These are phyloP conservation scores for Cryptococcus jaspeensis DNA, from an alignment of 1,284 basidiomycete species.

Conservation along the genomic window DNA sequence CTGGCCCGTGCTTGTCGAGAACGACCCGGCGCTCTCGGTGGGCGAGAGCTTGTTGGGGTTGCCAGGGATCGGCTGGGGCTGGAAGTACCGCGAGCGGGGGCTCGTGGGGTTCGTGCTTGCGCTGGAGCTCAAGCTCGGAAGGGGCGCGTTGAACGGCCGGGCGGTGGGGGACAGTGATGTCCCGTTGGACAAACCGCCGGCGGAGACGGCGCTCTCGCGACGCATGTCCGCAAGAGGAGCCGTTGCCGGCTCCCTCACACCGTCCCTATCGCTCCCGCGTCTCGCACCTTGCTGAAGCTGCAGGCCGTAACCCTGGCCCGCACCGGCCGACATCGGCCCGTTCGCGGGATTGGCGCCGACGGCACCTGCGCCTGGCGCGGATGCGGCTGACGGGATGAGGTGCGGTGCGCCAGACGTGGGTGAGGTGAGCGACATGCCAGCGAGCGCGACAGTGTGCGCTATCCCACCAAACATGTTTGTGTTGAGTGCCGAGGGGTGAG, in stretches of 20 bases:
- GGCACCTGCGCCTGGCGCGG: not conserved
- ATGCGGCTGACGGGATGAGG: constrained; percentile 2
- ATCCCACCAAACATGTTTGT: constrained; percentile 42
- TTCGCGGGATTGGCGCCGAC: not conserved
- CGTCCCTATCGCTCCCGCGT: not conserved
- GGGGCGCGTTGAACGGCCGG: constrained; percentile 41
- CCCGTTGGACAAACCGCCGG: not conserved
- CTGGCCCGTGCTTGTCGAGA: not conserved
- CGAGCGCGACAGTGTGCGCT: constrained; percentile 46
- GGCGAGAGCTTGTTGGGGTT: constrained; percentile 1
- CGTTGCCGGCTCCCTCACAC: constrained; percentile 3
- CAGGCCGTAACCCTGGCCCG: constrained; percentile 10
- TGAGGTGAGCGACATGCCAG: constrained; percentile 36
- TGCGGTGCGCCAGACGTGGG: constrained; percentile 8
- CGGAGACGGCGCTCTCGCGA: not conserved
- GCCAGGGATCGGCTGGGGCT: not conserved
- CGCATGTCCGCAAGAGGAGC: constrained; percentile 10
- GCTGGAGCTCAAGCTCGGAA: constrained; percentile 11
- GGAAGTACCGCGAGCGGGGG: constrained; percentile 40
- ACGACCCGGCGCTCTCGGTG: constrained; percentile 5
- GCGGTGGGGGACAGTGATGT: constrained; percentile 46
- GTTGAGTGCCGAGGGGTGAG: constrained; percentile 36
- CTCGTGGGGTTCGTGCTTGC: constrained; percentile 21
- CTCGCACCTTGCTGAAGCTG: constrained; percentile 9
- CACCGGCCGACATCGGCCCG: constrained; percentile 6